phyloP scores from a whole-genome alignment of 2,329 filamentous ascomycete genomes.

The Hypoxylon sp. region DNA sequence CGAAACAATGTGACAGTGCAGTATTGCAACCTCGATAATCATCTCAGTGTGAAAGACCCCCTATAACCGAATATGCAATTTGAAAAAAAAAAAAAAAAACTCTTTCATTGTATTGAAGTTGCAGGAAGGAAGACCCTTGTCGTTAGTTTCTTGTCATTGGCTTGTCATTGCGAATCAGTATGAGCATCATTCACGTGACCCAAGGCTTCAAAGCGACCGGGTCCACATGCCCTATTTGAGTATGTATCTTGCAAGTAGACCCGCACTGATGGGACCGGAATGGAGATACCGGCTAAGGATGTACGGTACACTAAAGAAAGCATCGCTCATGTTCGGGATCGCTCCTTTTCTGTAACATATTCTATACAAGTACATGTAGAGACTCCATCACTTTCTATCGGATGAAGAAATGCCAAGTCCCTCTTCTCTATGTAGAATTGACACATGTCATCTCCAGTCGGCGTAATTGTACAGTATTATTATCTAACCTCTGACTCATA shows the following conservation, averaged over 20 bases:
- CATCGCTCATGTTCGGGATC: not conserved
- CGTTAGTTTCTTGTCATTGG: not conserved
- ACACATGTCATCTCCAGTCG: not conserved
- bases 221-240: not conserved
- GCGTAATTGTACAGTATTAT: not conserved
- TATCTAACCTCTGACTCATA: not conserved
- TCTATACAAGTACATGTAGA: not conserved
- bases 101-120: not conserved
- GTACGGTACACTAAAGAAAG: not conserved
- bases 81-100: too few species aligned
- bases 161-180: conserved; percentile 36
- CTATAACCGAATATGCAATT: not conserved
- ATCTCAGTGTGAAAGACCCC: not conserved
- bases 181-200: conserved; percentile 48
- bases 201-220: not conserved
- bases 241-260: not conserved
- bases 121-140: not conserved
- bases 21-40: not conserved
- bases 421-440: not conserved
- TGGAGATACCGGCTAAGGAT: not conserved
- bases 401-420: not conserved
- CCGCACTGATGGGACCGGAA: conserved; percentile 6
- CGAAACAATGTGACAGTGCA: not conserved
- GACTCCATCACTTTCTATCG: not conserved
- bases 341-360: not conserved